Conservation (phyloP, 129 eudicot species). For the Heracleum sosnowskyi region DNA sequence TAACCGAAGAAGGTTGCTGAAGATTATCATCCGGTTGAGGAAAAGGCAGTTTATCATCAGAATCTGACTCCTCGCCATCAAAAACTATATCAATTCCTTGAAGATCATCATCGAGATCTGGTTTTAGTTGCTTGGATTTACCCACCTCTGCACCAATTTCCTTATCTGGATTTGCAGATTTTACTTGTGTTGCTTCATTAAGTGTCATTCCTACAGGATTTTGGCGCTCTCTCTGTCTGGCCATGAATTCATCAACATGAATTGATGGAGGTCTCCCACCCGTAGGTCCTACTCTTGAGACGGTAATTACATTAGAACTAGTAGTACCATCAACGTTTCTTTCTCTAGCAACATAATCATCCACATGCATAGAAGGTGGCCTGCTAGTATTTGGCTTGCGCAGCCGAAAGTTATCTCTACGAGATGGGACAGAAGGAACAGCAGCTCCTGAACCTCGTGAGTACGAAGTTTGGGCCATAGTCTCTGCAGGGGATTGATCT, state of each 20-base stretch:
- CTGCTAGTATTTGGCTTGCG: constrained; percentile 98
- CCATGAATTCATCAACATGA: constrained; percentile 97
- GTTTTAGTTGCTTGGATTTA: constrained; percentile 51
- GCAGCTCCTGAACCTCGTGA: constrained; percentile 55
- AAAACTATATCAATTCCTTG: constrained; percentile 91
- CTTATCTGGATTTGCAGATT: constrained; percentile 34
- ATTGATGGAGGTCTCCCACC: constrained; percentile 98
- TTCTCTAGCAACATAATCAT: constrained; percentile 97
- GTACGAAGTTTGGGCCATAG: constrained; percentile 34
- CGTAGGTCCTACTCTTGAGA: constrained; percentile 72
- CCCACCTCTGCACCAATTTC: constrained; percentile 35
- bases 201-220: constrained; percentile 38
- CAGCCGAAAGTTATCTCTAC: constrained; percentile 82
- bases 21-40: constrained; percentile 86
- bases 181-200: constrained; percentile 34
- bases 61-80: constrained; percentile 85
- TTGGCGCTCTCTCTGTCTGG: constrained; percentile 92
- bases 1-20: constrained; percentile 47
- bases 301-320: constrained; percentile 71
- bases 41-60: constrained; percentile 80
- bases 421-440: constrained; percentile 61
- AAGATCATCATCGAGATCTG: constrained; percentile 90
- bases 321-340: constrained; percentile 67
- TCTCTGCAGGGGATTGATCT: constrained; percentile 49
- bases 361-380: constrained; percentile 99